A percentile compares a stretch with the other conserved stretches of the same genome.
These are phyloP conservation scores for Saccharata proteae DNA, from an alignment of 2,329 filamentous ascomycete species.

Conservation along the genomic window DNA sequence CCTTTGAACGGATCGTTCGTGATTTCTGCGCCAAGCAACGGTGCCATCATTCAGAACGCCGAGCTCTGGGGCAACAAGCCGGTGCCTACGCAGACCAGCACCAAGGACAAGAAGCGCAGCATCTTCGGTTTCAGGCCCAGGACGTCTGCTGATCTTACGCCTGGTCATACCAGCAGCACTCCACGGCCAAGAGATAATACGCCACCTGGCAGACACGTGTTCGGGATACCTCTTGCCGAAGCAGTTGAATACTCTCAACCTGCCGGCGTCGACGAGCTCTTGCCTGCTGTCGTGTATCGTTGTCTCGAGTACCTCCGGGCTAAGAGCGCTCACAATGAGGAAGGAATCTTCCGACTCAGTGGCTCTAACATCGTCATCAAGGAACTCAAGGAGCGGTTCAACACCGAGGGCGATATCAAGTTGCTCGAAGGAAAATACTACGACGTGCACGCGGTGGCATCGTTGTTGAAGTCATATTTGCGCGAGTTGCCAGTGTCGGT, in stretches of 20 bases:
- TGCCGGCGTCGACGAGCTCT: constrained; percentile 55
- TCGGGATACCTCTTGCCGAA: constrained; percentile 74
- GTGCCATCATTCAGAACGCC: constrained; percentile 69
- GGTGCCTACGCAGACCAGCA: constrained; percentile 37
- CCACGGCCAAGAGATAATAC: constrained; percentile 2
- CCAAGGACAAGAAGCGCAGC: constrained; percentile 71
- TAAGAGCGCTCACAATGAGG: constrained; percentile 71
- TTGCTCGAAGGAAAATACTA: constrained; percentile 78
- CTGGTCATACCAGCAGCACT: too few species aligned
- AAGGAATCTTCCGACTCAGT: constrained; percentile 92
- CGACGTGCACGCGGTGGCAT: constrained; percentile 92
- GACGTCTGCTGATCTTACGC: constrained; percentile 53
- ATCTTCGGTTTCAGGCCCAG: constrained; percentile 54
- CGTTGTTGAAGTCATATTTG: constrained; percentile 84
- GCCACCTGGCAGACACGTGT: constrained; percentile 35
- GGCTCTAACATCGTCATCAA: constrained; percentile 96
- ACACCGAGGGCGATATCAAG: constrained; percentile 82
- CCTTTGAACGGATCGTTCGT: constrained; percentile 23
- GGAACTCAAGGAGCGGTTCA: constrained; percentile 81
- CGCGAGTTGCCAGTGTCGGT: constrained; percentile 87
- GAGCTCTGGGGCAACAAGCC: constrained; percentile 76
- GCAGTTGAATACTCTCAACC: constrained; percentile 74
- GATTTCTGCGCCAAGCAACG: constrained; percentile 79
- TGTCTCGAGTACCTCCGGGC: constrained; percentile 86
- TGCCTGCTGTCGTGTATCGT: constrained; percentile 89